These are phyloP conservation scores for Tetrapisispora nanseiensis DNA, from an alignment of 805 yeast species.

Conservation along the genomic window DNA sequence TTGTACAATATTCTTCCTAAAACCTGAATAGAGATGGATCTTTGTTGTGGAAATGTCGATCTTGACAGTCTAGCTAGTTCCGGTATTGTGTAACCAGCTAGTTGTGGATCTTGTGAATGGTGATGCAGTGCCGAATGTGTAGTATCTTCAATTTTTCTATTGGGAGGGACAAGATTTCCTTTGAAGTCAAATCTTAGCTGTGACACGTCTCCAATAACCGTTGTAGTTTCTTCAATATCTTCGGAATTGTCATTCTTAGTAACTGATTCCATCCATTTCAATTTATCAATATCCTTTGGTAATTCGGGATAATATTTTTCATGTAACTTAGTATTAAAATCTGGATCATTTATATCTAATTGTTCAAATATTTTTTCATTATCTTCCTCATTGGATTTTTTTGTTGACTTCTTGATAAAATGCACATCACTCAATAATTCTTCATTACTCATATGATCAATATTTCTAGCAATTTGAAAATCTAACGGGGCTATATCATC, in stretches of 20 bases:
- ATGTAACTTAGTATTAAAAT: constrained; percentile 68
- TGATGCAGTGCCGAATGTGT: constrained; percentile 73
- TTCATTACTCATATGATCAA: constrained; percentile 36
- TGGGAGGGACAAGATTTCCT: constrained; percentile 63
- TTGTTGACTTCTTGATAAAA: constrained; percentile 9
- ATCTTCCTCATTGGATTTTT: constrained; percentile 22
- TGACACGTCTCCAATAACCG: constrained; percentile 38
- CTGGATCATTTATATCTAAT: constrained; percentile 64
- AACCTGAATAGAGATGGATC: constrained; percentile 78
- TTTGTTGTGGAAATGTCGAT: constrained; percentile 73
- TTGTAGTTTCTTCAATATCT: constrained; percentile 20
- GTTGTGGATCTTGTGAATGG: constrained; percentile 77
- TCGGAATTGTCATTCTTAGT: constrained; percentile 24
- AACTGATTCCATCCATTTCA: constrained; percentile 87
- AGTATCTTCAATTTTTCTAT: constrained; percentile 39
- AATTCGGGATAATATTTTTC: constrained; percentile 83
- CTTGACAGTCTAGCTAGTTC: constrained; percentile 75
- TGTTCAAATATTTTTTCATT: constrained; percentile 9
- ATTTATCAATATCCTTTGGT: constrained; percentile 68
- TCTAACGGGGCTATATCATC: constrained; percentile 45
- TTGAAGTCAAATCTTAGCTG: constrained; percentile 82
- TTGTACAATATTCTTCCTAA: constrained; percentile 81
- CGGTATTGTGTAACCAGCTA: constrained; percentile 84
- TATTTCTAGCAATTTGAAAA: constrained; percentile 37
- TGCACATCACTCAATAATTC: constrained; percentile 44